Evolutionary conservation across 345 rosid genomes (phyloP), one percentile per base, ranked within the genome.

Genomic region (Angophora floribunda): DNA sequence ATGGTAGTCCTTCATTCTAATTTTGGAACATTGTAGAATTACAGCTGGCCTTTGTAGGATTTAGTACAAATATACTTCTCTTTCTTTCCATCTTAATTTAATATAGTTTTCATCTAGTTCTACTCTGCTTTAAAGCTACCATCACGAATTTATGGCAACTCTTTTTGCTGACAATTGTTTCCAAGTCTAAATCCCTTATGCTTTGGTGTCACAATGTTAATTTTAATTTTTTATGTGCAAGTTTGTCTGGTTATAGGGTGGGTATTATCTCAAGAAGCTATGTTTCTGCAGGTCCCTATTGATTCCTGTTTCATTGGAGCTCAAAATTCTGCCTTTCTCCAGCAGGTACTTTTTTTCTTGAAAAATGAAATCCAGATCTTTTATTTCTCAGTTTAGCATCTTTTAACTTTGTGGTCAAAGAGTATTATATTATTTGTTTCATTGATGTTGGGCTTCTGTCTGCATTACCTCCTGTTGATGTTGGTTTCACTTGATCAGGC

Each of bases 301-400:
- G 99, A 96, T 91, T 96, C 97, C 47, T 96, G 98, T 91, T 97
- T 93, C 92, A 90, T 97, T 28, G 98, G 99, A 88, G 87, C 92
- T 82, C 97, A 95, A 88, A 96, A 93, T 93, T 96, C 99, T 79
- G 97, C 99, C 63, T 96, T 96, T 92, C 92, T 97, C 87, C 99
- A 96, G 93, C 99, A 97, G 98, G 99, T 96, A 91, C 47, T 55
- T 16, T 16, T 44, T 63, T 36, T 45, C 44, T 87, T 10, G 28
- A 22, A 41, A 75, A 75, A 75, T 17, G 49, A 36, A 75, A 17
- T 21, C 49, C 21, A 44, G 49, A 1, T 75, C 49, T 7, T 41
- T 75, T 6, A 41, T 49, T 75, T 19, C 15, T 63, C 19, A 0
- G 75, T 63, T 16, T 63, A n/a, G 19, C 75, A 63, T 63, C 75